Evolutionary conservation across 2,329 filamentous ascomycete species (phyloP).

Genomic region (Fusarium miscanthi): DNA sequence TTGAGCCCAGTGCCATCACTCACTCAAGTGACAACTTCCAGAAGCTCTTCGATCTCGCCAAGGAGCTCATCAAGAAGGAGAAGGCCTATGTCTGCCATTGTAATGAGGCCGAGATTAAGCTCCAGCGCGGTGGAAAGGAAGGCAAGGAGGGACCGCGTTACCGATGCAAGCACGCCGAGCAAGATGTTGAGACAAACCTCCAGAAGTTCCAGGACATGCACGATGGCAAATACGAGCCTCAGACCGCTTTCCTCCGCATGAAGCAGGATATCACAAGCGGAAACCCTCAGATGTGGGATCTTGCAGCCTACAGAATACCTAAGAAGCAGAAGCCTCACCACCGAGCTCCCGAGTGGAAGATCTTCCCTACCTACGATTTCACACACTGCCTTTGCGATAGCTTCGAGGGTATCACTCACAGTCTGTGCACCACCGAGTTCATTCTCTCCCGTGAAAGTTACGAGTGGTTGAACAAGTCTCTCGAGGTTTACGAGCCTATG

Average conservation of each 20-base stretch:
- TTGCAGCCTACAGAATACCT: conserved; percentile 88
- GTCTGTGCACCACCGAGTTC: conserved; percentile 93
- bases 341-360: conserved; percentile 88
- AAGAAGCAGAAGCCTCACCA: conserved; percentile 77
- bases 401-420: conserved; percentile 92
- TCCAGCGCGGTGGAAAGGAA: conserved; percentile 83
- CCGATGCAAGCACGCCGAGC: conserved; percentile 82
- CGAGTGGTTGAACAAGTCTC: conserved; percentile 85
- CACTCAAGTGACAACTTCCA: conserved; percentile 93
- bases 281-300: conserved; percentile 97
- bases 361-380: conserved; percentile 96
- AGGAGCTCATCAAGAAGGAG: conserved; percentile 80
- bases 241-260: conserved; percentile 89
- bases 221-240: conserved; percentile 88
- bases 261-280: conserved; percentile 86
- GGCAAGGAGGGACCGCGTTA: conserved; percentile 73
- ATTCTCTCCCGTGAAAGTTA: conserved; percentile 86
- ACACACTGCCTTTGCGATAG: conserved; percentile 92
- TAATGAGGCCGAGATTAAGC: conserved; percentile 82
- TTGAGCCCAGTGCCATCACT: conserved; percentile 81
- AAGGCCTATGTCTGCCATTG: conserved; percentile 90
- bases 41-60: conserved; percentile 86
- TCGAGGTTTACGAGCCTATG: conserved; percentile 91
- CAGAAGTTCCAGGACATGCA: conserved; percentile 89
- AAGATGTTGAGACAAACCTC: conserved; percentile 80